These are phyloP conservation scores for Cutaneotrichosporon spelunceum DNA, from an alignment of 1,284 basidiomycete species.

Conservation along the genomic window DNA sequence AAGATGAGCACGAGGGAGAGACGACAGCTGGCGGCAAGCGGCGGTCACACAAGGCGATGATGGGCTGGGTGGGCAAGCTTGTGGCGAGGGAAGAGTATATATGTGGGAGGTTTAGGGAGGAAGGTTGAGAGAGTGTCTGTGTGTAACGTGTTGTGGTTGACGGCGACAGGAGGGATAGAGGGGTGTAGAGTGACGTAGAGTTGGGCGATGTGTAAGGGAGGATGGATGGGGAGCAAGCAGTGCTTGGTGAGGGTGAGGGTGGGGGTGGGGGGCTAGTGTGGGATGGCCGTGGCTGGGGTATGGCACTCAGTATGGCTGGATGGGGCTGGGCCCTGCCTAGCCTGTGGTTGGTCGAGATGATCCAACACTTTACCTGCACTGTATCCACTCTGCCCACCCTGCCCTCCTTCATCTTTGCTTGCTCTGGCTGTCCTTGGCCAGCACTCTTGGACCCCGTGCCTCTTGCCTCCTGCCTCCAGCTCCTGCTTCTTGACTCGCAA, in stretches of 20 bases:
- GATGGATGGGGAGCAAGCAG: not conserved
- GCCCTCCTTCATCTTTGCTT: too few relatives aligned
- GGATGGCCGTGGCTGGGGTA: not conserved
- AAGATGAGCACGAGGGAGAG: not conserved
- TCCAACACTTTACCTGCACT: too few relatives aligned
- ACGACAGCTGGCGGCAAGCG: not conserved
- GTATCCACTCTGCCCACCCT: too few relatives aligned
- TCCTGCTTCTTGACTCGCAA: too few relatives aligned
- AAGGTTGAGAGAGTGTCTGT: not conserved
- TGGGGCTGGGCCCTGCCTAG: too few relatives aligned
- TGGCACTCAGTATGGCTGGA: too few relatives aligned
- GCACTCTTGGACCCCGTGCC: too few relatives aligned
- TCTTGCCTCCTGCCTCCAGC: too few relatives aligned
- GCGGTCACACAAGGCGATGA: not conserved
- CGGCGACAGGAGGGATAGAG: not conserved
- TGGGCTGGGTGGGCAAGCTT: not conserved
- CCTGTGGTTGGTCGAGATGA: too few relatives aligned
- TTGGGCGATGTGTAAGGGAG: slow-evolving; percentile 2
- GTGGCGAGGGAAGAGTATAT: not conserved
- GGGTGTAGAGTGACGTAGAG: not conserved
- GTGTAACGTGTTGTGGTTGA: not conserved
- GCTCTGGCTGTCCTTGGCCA: too few relatives aligned
- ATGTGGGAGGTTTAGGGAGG: not conserved
- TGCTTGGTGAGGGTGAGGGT: not conserved
- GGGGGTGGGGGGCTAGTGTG: not conserved